These are phyloP conservation scores for Penicillium subrubescens DNA, from an alignment of 495 filamentous ascomycete species.

Conservation along the genomic window DNA sequence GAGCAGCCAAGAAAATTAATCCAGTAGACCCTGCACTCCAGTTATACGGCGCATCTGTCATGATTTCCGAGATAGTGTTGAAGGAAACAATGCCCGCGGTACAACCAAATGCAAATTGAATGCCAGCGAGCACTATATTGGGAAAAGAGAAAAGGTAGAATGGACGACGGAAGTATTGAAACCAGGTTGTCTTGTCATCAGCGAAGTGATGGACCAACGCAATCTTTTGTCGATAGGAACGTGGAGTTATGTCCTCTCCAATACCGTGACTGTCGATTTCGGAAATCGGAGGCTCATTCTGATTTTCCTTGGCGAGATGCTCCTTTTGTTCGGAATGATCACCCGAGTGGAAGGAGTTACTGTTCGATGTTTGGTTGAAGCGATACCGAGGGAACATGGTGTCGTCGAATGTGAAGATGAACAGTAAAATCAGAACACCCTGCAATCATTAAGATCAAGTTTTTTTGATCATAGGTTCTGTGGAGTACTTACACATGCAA, in stretches of 20 bases:
- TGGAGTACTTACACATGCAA: slow-evolving; percentile 26
- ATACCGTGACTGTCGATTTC: slow-evolving; percentile 9
- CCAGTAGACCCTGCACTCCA: slow-evolving; percentile 33
- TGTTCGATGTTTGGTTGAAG: slow-evolving; percentile 14
- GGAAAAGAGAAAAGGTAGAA: slow-evolving; percentile 40
- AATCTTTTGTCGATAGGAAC: slow-evolving; percentile 28
- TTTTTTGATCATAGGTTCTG: not conserved
- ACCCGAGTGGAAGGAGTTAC: not conserved
- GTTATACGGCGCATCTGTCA: slow-evolving; percentile 37
- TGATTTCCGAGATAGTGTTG: slow-evolving; percentile 40
- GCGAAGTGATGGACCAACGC: slow-evolving; percentile 27
- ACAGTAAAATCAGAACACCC: slow-evolving; percentile 30
- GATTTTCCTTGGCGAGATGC: slow-evolving; percentile 9
- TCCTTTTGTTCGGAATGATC: not conserved
- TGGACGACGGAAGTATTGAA: slow-evolving; percentile 39
- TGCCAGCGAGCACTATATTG: slow-evolving; percentile 35
- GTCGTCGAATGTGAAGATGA: slow-evolving; percentile 40
- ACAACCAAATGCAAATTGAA: slow-evolving; percentile 37
- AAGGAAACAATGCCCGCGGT: slow-evolving; percentile 39
- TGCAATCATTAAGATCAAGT: not conserved
- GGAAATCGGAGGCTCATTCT: slow-evolving; percentile 14
- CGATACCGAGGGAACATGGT: slow-evolving; percentile 37
- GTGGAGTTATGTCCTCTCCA: slow-evolving; percentile 23
- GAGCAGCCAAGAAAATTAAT: slow-evolving; percentile 30
- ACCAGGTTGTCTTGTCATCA: slow-evolving; percentile 36